phyloP scores from a whole-genome alignment of 2,329 filamentous ascomycete genomes.

The Apiospora arundinis region DNA sequence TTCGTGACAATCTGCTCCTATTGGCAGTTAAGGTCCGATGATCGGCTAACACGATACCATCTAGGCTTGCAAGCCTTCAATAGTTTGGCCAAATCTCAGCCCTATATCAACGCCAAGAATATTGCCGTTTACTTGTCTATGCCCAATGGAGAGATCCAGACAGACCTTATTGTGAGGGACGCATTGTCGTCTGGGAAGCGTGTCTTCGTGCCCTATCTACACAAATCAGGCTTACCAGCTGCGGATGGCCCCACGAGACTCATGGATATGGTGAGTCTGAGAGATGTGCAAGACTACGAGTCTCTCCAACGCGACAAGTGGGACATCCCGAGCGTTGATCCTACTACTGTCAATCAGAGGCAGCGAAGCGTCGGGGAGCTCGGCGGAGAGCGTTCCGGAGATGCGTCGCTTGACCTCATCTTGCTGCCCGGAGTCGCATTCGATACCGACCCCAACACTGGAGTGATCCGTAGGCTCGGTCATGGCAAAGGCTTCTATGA shows the following conservation, averaged over 20 bases:
- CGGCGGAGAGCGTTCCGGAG: slow-evolving; percentile 50
- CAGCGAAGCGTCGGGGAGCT: slow-evolving; percentile 75
- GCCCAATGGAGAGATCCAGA: slow-evolving; percentile 86
- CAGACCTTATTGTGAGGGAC: slow-evolving; percentile 79
- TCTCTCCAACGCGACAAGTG: slow-evolving; percentile 79
- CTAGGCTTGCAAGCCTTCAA: slow-evolving; percentile 71
- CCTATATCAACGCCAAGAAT: slow-evolving; percentile 76
- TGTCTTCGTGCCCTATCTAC: slow-evolving; percentile 91
- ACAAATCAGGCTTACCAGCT: slow-evolving; percentile 60
- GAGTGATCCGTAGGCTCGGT: slow-evolving; percentile 75
- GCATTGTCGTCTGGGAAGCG: slow-evolving; percentile 79
- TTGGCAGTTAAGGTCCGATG: not conserved
- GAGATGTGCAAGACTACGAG: slow-evolving; percentile 77
- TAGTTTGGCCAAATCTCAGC: slow-evolving; percentile 68
- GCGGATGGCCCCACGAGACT: slow-evolving; percentile 65
- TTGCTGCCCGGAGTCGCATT: slow-evolving; percentile 94
- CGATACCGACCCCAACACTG: slow-evolving; percentile 62
- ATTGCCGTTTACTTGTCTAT: slow-evolving; percentile 94
- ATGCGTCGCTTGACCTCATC: slow-evolving; percentile 76
- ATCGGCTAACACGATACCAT: slow-evolving; percentile 10
- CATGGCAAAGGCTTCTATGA: slow-evolving; percentile 99
- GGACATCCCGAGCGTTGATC: slow-evolving; percentile 89
- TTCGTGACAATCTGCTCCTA: slow-evolving; percentile 48
- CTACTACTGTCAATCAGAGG: slow-evolving; percentile 67
- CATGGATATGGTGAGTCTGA: slow-evolving; percentile 94